Base-by-base conservation (phyloP, 345 rosid species). In the Hirschfeldia incana region DNA sequence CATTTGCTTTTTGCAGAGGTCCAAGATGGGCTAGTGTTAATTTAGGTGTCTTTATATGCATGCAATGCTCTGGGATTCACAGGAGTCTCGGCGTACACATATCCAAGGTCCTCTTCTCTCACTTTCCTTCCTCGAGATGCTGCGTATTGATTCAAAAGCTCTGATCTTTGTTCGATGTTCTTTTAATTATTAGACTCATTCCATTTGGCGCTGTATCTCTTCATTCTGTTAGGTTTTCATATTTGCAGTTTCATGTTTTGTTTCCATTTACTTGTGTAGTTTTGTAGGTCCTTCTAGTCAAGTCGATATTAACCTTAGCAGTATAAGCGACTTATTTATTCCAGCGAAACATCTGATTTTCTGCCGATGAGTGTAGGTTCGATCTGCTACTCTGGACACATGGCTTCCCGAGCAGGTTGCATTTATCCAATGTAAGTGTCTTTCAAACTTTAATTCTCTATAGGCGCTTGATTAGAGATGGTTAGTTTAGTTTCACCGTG, bases 21-120 rank as follows among this genome's bases (percentile, higher is more conserved):
- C 99, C 99, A 73, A 87, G 97, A 86, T 95, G 99, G 99, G 98
- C 99, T 70, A 93, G 98, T 86, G 98, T 95, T 80, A 95, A 95
- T 82, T 86, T 95, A 79, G 98, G 99, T 69, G 89, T 95, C 82
- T 91, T 95, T 84, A 89, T 95, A 76, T 95, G 99, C 88, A 95
- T 95, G 97, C 98, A 91, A 49, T 95, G 99, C 78, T 93, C 99
- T 34, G 99, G 99, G 74, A 86, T 89, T 46, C 98, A 95, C 86
- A 87, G 99, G 83, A 93, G 97, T 87, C 99, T 95, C 44, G 99
- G 99, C 70, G 99, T 95, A 36, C 99, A 95, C 82, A 93, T 95
- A 82, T 93, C 99, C 10, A 95, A 95, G 98, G 99, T 95, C 65
- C 62, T 81, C 68, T 59, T 81, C 53, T 71, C 59, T 72, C 69